phyloP scores from a whole-genome alignment of 495 filamentous ascomycete species.

The Pyrenula aspistea region DNA sequence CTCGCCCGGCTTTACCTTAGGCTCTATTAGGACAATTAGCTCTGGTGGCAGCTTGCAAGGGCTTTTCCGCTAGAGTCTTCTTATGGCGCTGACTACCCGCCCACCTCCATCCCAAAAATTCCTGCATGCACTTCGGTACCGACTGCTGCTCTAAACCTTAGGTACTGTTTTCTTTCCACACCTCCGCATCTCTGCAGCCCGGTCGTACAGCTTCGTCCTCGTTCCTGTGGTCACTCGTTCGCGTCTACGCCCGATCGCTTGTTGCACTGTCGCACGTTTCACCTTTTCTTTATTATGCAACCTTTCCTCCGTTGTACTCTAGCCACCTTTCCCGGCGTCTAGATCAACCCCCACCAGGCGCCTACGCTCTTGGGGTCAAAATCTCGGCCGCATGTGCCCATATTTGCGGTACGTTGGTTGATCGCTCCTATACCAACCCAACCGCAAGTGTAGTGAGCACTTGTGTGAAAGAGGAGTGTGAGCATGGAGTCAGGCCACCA shows the following conservation, averaged over 20 bases:
- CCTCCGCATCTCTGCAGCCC: neutral
- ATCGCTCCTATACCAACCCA: neutral
- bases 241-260: neutral
- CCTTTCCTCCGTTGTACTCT: neutral
- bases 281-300: neutral
- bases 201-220: neutral
- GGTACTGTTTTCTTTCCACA: neutral
- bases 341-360: neutral
- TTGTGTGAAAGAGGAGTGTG: neutral
- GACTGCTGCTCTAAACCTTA: neutral
- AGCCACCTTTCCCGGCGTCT: neutral
- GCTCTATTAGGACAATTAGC: neutral
- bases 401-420: neutral
- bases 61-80: neutral
- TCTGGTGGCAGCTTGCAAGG: neutral
- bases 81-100: neutral
- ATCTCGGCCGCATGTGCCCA: neutral
- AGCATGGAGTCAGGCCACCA: slow-evolving; percentile 33
- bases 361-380: neutral
- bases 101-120: neutral
- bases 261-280: neutral
- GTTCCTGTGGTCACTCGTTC: neutral
- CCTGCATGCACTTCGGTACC: neutral
- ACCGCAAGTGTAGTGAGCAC: neutral
- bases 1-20: neutral